Evolutionary conservation across 495 filamentous ascomycete genomes (phyloP), one percentile per base, ranked within the genome.

Genomic region (Lophiotrema nucula): DNA sequence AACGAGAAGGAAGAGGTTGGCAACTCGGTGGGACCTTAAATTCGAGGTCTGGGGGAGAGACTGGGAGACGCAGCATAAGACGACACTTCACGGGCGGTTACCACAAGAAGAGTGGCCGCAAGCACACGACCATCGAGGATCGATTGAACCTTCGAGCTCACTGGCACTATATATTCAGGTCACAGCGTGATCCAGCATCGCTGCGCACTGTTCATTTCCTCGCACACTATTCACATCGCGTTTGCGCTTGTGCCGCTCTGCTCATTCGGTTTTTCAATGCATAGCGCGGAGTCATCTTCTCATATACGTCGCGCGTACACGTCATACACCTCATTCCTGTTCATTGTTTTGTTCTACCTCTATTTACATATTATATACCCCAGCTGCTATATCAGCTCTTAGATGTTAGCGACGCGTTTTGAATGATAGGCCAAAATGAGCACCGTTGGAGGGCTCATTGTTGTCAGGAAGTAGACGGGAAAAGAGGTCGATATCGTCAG

Each of bases 11-110:
- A 37, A 28, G 19, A 49, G 50, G 19, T 16, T 58, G 3, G 41
- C 27, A 15, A 21, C 43, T n/a, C 22, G 61, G 31, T 64, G 61
- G 61, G 50, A 59, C 15, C 51, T 64, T 8, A 59, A 39, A 27
- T 45, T 56, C 22, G 61, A 64, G 25, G 56, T 59, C 8, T 64
- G 61, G 61, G 42, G 61, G 31, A 43, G 49, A 26, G 55, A 55
- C 25, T 64, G 56, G 50, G 50, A 59, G 24, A 56, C 5, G 11
- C 55, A 64, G 15, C 61, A 59, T 18, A 42, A 35, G 8, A 55
- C 44, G 16, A 13, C 27, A n/a, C 31, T 59, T 8, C 27, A 28
- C 15, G 56, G 49, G 6, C 43, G 13, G 19, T 28, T 64, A 4
- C 56, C 61, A 13, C 61, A 52, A 21, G 55, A 47, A 19, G 55